Evolutionary conservation across 2,329 filamentous ascomycete species (phyloP), one percentile per base, ranked within the genome.

Genomic region (Exophiala mesophila): DNA sequence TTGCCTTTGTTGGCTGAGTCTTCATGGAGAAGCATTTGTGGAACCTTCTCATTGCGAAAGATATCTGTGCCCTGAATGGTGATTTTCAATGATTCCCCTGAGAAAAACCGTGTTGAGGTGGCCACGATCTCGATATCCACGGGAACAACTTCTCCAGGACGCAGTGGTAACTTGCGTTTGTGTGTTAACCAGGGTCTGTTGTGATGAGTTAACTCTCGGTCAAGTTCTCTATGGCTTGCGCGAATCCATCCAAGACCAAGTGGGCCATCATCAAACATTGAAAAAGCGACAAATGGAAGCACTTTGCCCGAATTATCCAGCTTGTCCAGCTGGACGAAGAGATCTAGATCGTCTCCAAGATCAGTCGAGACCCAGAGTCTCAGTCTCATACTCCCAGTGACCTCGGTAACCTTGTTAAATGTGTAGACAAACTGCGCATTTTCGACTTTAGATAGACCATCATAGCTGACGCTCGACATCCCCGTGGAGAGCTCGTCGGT

Each of bases 101-200:
- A 2, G 6, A 33, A 15, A 17, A 44, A 44, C 3, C 19, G 41
- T 4, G 41, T 44, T n/a, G 34, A 32, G 3, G 34, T 33, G 6
- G 41, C 26, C 10, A 38, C n/a, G 13, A 44, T 39, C 21, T 44
- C 41, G 18, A 44, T 33, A 16, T 44, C 41, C 12, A 44, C 34
- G 4, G 41, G 34, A 15, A 34, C 35, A 13, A 39, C 28, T 29
- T 44, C 34, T 18, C 19, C 35, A 1, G 41, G 41, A 6, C 34
- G 24, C 17, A 44, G 20, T 12, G 19, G 26, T 13, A 38, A 18
- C 20, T 44, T 34, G 3, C 35, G 23, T 29, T 33, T 33, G 17
- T 44, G 41, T 19, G n/a, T 15, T n/a, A 38, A 12, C 24, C 35
- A 44, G 3, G 41, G 41, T 5, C 35, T 34, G 28, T 44, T 39